These are phyloP conservation scores for Blastomyces parvus DNA, from an alignment of 2,329 filamentous ascomycete species.

Conservation along the genomic window DNA sequence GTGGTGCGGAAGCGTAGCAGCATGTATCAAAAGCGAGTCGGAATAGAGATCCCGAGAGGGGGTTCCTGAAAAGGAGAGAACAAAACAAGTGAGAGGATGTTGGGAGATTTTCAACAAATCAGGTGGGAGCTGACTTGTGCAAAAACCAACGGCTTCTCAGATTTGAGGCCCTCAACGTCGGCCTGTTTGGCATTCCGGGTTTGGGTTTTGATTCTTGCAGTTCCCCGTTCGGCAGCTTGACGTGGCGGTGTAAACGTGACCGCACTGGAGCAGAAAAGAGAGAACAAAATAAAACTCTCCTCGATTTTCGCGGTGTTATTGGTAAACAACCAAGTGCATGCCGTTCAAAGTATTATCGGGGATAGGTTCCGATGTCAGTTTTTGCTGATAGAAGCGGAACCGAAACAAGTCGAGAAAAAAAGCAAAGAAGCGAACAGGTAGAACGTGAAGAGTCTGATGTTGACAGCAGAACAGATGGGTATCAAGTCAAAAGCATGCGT, in stretches of 20 bases:
- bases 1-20: neutral
- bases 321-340: neutral
- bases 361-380: neutral
- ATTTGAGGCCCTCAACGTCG: neutral
- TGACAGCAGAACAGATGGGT: neutral
- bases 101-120: neutral
- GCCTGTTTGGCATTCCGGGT: neutral
- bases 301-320: neutral
- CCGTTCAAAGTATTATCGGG: neutral
- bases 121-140: neutral
- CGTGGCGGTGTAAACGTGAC: neutral
- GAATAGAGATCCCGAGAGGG: neutral
- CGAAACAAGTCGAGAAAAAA: neutral
- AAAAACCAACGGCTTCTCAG: neutral
- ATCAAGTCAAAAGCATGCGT: conserved; percentile 3
- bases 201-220: neutral
- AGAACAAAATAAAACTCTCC: neutral
- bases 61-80: neutral
- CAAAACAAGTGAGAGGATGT: neutral
- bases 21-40: neutral
- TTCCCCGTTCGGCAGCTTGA: neutral
- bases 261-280: neutral
- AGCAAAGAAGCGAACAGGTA: neutral
- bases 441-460: neutral
- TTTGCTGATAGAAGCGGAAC: neutral